These are phyloP conservation scores for Exophiala bonariae DNA, from an alignment of 2,329 filamentous ascomycete species.

Conservation along the genomic window DNA sequence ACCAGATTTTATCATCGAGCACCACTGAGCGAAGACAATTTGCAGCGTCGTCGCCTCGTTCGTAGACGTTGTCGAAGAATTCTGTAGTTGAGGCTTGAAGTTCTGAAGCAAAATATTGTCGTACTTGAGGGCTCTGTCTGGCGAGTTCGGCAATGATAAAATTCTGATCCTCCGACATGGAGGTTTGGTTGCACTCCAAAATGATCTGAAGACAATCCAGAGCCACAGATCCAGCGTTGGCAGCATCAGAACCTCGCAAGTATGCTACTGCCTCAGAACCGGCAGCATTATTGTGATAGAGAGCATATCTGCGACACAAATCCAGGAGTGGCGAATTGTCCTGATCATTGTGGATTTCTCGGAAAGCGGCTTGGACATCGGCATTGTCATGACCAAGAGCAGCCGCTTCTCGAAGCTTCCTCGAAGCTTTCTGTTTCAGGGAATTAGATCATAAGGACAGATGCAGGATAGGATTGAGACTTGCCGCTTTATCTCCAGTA, in stretches of 20 bases:
- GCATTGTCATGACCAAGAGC: slow-evolving; percentile 46
- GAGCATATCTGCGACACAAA: slow-evolving; percentile 44
- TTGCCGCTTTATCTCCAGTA: slow-evolving; percentile 47
- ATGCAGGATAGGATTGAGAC: slow-evolving; percentile 15
- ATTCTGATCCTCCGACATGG: slow-evolving; percentile 43
- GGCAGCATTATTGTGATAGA: slow-evolving; percentile 42
- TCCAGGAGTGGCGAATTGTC: slow-evolving; percentile 39
- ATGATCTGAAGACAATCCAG: slow-evolving; percentile 46
- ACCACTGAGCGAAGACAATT: slow-evolving; percentile 49
- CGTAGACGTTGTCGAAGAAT: slow-evolving; percentile 51
- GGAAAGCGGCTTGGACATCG: slow-evolving; percentile 46
- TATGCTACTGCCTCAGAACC: slow-evolving; percentile 46
- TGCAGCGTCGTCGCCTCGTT: slow-evolving; percentile 47
- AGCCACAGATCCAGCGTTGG: slow-evolving; percentile 41
- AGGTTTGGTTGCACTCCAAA: slow-evolving; percentile 36
- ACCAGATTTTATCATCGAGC: slow-evolving; percentile 46
- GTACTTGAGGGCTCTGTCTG: slow-evolving; percentile 43
- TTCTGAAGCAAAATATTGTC: slow-evolving; percentile 43
- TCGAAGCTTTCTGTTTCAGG: slow-evolving; percentile 42
- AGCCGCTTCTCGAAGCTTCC: slow-evolving; percentile 51
- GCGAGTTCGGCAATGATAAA: slow-evolving; percentile 48
- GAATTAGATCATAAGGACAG: not conserved
- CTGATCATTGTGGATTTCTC: slow-evolving; percentile 42
- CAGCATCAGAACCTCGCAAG: slow-evolving; percentile 43
- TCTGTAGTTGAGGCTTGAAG: slow-evolving; percentile 46